Evolutionary conservation across 139 green algal species (phyloP), one percentile per base, ranked within the genome.

Genomic region (Chlorella sp.): DNA sequence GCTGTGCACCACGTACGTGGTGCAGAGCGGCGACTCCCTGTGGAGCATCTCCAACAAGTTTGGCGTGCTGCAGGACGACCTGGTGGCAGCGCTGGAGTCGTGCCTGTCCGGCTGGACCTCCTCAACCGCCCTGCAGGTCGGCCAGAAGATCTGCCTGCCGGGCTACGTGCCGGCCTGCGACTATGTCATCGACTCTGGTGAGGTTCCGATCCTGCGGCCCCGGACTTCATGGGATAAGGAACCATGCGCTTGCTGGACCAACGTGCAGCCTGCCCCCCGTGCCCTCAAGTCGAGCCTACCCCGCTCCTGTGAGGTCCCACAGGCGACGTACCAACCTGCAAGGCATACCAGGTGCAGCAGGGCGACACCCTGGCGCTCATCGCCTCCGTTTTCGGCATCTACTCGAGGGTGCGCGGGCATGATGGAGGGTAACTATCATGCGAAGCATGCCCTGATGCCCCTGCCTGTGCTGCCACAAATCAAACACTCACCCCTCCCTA

Each of bases 311-410:
- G n/a, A n/a, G n/a, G n/a, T n/a, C 77, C 58, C 30, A 14, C 77
- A 60, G 82, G 46, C 17, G 82, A 51, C 34, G 40, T 76, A 22
- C 9, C 51, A 0, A 73, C 76, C 19, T 89, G 85, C 69, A 86
- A 85, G 70, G 36, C 65, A 1, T 89, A 89, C 41, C 58, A 78
- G 28, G 40, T 86, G 26, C 80, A 89, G 44, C 51, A 65, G 30
- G 85, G 85, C 17, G 85, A 89, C 43, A 86, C 85, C 68, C 51
- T 89, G 20, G 20, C 77, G 17, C 79, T 58, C 80, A 83, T 89
- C 36, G 85, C 80, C 54, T 67, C 78, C 30, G 68, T 26, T n/a
- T 81, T 89, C 54, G 85, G 78, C 54, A 83, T 83, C 38, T 83
- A 46, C 79, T 30, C 32, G 19, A 32, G 79, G 70, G 70, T 56